Percentiles rank a stretch among this genome's conserved stretches.
These are phyloP conservation scores for Henningerozyma blattae DNA, from an alignment of 805 yeast species.

Conservation along the genomic window DNA sequence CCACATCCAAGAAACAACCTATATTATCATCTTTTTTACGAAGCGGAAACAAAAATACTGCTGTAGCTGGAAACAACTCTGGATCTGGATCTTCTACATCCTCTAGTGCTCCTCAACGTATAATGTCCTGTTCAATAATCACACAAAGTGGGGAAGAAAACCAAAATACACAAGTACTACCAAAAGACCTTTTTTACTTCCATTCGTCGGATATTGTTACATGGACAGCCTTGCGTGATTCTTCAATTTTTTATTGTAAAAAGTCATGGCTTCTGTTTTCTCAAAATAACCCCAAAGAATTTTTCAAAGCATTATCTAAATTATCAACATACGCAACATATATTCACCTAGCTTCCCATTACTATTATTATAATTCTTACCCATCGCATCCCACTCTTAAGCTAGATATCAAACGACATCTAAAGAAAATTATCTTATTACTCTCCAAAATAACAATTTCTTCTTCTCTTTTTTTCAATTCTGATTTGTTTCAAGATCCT, in stretches of 20 bases:
- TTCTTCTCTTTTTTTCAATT: slow-evolving; percentile 45
- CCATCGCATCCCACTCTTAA: not conserved
- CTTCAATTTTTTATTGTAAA: not conserved
- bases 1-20: not conserved
- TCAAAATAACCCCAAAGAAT: not conserved
- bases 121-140: too few species aligned
- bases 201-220: slow-evolving; percentile 46
- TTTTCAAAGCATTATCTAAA: not conserved
- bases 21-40: not conserved
- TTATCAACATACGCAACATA: not conserved
- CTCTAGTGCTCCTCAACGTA: not conserved
- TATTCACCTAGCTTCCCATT: not conserved
- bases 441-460: slow-evolving; percentile 54
- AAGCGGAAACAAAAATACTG: too few species aligned
- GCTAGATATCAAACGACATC: slow-evolving; percentile 25
- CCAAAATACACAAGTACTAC: not conserved
- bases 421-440: slow-evolving; percentile 41
- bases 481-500: slow-evolving; percentile 1
- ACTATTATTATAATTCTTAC: not conserved
- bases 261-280: not conserved
- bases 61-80: too few species aligned
- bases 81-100: not conserved
- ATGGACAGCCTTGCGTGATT: slow-evolving; percentile 35
- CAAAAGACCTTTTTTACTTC: slow-evolving; percentile 36
- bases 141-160: not conserved